A percentile compares a stretch with the other conserved stretches of the same genome.
These are phyloP conservation scores for Rhamnella rubrinervis DNA, from an alignment of 331 rosid genomes.

Conservation along the genomic window DNA sequence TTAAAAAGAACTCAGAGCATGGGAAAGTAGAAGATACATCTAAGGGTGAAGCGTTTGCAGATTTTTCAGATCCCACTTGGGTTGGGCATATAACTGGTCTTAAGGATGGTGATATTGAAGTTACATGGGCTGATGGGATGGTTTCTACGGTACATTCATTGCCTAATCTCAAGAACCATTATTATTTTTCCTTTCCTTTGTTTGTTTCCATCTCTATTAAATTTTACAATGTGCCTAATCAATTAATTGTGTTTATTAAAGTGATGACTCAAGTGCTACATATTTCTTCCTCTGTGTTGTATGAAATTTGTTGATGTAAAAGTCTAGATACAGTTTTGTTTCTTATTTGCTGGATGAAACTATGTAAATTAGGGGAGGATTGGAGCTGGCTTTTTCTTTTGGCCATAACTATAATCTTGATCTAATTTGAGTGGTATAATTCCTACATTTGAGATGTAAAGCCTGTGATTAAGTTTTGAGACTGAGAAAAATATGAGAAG, in stretches of 20 bases:
- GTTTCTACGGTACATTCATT: conserved; percentile 76
- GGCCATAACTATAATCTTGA: neutral
- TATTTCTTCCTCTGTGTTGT: neutral
- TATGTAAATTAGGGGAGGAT: conserved; percentile 11
- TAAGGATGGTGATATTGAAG: conserved; percentile 92
- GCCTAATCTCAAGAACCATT: conserved; percentile 16
- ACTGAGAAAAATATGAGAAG: conserved; percentile 4
- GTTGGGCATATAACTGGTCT: conserved; percentile 94
- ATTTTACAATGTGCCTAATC: neutral
- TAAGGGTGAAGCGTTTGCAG: conserved; percentile 34
- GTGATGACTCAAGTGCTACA: conserved; percentile 6
- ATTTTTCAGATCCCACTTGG: conserved; percentile 90
- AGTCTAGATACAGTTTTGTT: conserved; percentile 13
- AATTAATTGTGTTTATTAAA: conserved; percentile 12
- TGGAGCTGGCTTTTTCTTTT: neutral
- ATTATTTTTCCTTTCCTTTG: neutral
- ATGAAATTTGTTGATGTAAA: conserved; percentile 14
- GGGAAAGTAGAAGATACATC: conserved; percentile 44
- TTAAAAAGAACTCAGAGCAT: conserved; percentile 25
- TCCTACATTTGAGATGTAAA: neutral
- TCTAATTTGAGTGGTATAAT: conserved; percentile 8
- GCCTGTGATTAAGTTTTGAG: neutral
- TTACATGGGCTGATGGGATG: conserved; percentile 98
- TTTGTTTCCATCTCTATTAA: conserved; percentile 11
- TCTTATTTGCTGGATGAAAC: conserved; percentile 17